Conservation (phyloP, 2,329 filamentous ascomycete genomes). For the Xylaria polymorpha region DNA sequence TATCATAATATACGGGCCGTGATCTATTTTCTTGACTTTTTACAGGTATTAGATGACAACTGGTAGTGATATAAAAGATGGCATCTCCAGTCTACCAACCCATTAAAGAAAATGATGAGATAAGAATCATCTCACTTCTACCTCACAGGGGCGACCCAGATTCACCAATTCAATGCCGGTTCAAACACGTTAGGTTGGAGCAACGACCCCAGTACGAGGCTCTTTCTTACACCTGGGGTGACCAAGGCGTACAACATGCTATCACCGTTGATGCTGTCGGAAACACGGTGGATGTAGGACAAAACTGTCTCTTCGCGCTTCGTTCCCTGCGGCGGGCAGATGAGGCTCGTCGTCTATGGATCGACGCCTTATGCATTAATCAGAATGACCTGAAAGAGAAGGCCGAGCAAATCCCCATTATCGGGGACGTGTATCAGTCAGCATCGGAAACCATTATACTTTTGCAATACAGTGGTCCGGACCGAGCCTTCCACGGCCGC, state of each 20-base stretch:
- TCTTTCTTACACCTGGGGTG: conserved; percentile 38
- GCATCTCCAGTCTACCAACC: not conserved
- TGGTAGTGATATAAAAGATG: not conserved
- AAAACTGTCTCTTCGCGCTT: conserved; percentile 22
- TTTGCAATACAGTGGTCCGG: conserved; percentile 6
- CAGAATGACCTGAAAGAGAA: conserved; percentile 32
- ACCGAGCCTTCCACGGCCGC: conserved; percentile 9
- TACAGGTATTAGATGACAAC: not conserved
- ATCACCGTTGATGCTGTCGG: conserved; percentile 21
- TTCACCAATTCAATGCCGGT: conserved; percentile 5
- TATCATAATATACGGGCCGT: not conserved
- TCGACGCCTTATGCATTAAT: conserved; percentile 38
- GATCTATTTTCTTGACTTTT: not conserved
- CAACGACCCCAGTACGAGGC: conserved; percentile 27
- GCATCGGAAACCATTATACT: conserved; percentile 20
- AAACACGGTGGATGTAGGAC: conserved; percentile 4
- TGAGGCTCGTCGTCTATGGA: conserved; percentile 27
- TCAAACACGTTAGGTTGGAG: conserved; percentile 4
- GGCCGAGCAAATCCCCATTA: conserved; percentile 26
- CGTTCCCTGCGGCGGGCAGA: conserved; percentile 23
- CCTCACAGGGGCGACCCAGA: conserved; percentile 1
- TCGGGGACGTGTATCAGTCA: conserved; percentile 29
- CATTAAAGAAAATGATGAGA: not conserved
- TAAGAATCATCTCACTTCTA: conserved; percentile 14
- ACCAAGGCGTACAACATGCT: conserved; percentile 19